Evolutionary conservation across 2,329 filamentous ascomycete genomes (phyloP).

Genomic region (Blastomyces percursus): DNA sequence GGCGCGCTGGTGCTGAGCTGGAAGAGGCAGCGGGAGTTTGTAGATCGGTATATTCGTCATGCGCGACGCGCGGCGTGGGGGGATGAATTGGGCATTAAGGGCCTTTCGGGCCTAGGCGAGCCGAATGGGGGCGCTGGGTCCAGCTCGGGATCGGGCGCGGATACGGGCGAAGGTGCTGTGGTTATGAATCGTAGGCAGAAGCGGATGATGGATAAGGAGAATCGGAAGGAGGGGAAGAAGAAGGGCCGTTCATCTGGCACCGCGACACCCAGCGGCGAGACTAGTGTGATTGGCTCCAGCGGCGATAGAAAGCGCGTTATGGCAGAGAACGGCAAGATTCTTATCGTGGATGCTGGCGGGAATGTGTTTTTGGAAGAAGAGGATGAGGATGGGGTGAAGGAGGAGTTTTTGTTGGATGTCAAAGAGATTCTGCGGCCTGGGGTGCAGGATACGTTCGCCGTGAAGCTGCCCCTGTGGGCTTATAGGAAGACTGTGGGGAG

Average conservation of each 20-base stretch:
- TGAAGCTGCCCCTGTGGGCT: constrained; percentile 64
- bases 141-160: constrained; percentile 21
- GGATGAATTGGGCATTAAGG: constrained; percentile 55
- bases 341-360: constrained; percentile 83
- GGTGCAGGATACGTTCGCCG: constrained; percentile 69
- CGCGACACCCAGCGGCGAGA: constrained; percentile 44
- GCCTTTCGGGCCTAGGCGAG: constrained; percentile 55
- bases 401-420: constrained; percentile 81
- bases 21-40: constrained; percentile 83
- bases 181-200: constrained; percentile 76
- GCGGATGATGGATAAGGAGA: constrained; percentile 76
- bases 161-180: constrained; percentile 40
- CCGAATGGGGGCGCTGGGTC: constrained; percentile 16
- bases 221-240: constrained; percentile 53
- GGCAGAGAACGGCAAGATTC: constrained; percentile 87
- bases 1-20: constrained; percentile 72
- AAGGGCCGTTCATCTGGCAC: constrained; percentile 33
- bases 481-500: constrained; percentile 42
- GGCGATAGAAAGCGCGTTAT: constrained; percentile 78
- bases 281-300: constrained; percentile 46
- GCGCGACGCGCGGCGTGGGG: constrained; percentile 85
- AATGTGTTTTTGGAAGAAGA: constrained; percentile 93
- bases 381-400: constrained; percentile 70
- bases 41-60: constrained; percentile 82
- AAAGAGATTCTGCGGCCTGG: constrained; percentile 70